phyloP scores from a whole-genome alignment of 1,139 yeast species.

The Chernovozyma sophiae-reginae region DNA sequence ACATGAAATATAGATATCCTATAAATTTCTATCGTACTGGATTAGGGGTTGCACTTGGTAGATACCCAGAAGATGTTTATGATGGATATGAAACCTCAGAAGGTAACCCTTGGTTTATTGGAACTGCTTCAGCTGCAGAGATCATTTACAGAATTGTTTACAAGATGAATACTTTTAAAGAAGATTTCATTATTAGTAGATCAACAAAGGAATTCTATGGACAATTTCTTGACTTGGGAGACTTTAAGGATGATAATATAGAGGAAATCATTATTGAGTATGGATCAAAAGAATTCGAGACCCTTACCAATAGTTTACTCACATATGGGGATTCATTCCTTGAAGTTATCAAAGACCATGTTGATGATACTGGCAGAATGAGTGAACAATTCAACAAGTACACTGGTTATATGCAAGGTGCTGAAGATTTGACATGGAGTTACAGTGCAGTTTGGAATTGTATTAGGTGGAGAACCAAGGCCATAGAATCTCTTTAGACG shows the following conservation, averaged over 20 bases:
- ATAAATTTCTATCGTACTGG: slow-evolving; percentile 53
- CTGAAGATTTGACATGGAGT: slow-evolving; percentile 86
- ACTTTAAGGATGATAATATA: slow-evolving; percentile 25
- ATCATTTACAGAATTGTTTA: slow-evolving; percentile 38
- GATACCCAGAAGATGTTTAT: slow-evolving; percentile 92
- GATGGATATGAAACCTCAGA: slow-evolving; percentile 70
- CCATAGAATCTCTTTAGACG: slow-evolving; percentile 10
- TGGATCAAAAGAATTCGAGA: slow-evolving; percentile 44
- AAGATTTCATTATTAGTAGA: slow-evolving; percentile 23
- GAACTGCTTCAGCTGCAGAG: slow-evolving; percentile 80
- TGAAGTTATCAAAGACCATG: slow-evolving; percentile 67
- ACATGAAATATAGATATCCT: slow-evolving; percentile 73
- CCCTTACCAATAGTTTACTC: slow-evolving; percentile 44
- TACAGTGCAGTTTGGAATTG: slow-evolving; percentile 78
- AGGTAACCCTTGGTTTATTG: slow-evolving; percentile 95
- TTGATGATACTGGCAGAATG: slow-evolving; percentile 67
- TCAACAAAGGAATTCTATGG: slow-evolving; percentile 27
- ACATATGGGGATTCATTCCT: slow-evolving; percentile 73
- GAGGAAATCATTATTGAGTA: slow-evolving; percentile 34
- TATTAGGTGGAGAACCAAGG: slow-evolving; percentile 55
- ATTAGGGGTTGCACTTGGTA: slow-evolving; percentile 73
- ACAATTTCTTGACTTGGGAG: slow-evolving; percentile 27
- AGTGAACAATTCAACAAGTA: slow-evolving; percentile 85
- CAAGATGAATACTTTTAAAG: slow-evolving; percentile 18
- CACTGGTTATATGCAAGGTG: slow-evolving; percentile 86